Conservation (phyloP, 2,329 filamentous ascomycete species). For the Colletotrichum salicis region DNA sequence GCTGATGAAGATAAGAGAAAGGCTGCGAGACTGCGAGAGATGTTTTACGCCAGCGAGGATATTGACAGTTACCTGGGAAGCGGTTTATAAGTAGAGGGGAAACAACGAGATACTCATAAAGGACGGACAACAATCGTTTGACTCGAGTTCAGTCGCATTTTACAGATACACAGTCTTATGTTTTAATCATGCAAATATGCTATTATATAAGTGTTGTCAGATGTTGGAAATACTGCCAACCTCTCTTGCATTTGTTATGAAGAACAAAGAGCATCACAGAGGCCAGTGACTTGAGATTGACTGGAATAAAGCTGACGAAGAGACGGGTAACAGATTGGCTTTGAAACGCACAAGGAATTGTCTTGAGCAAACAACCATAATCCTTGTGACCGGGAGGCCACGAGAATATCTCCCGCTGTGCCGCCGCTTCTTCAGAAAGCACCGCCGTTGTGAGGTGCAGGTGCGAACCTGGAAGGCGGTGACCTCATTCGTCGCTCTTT, state of each 20-base stretch:
- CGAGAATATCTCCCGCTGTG: slow-evolving; percentile 10
- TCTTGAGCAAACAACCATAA: slow-evolving; percentile 17
- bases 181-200: neutral
- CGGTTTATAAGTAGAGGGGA: slow-evolving; percentile 7
- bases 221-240: neutral
- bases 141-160: neutral
- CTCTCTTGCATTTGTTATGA: too few species aligned
- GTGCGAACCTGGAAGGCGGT: slow-evolving; percentile 20
- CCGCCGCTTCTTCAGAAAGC: slow-evolving; percentile 12
- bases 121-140: neutral
- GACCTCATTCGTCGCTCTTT: slow-evolving; percentile 28
- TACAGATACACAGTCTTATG: neutral
- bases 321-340: neutral
- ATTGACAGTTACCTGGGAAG: slow-evolving; percentile 77
- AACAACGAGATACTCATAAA: slow-evolving; percentile 16
- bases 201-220: neutral
- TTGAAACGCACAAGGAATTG: slow-evolving; percentile 18
- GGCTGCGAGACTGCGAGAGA: slow-evolving; percentile 70
- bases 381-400: slow-evolving; percentile 12
- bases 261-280: too few species aligned
- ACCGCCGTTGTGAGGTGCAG: neutral
- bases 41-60: slow-evolving; percentile 81
- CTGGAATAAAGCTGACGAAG: neutral
- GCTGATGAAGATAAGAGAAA: slow-evolving; percentile 71
- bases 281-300: neutral